Evolutionary conservation across 176 grass and related monocot genomes (phyloP).

Genomic region (Oryza punctata): DNA sequence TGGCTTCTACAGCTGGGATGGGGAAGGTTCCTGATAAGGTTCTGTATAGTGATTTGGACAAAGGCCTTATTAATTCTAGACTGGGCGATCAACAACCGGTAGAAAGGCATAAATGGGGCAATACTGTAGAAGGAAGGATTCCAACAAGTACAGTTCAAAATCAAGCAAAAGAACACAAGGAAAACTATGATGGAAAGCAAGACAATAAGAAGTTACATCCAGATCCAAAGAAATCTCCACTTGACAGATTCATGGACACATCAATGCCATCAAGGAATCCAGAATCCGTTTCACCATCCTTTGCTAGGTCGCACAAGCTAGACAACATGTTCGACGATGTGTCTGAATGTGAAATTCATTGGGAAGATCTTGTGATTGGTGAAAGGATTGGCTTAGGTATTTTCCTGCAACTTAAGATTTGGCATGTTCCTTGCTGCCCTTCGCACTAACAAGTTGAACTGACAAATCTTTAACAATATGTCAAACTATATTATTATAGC

Average conservation of each 20-base stretch:
- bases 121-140: conserved; percentile 42
- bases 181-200: conserved; percentile 54
- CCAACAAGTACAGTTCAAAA: conserved; percentile 42
- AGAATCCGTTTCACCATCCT: conserved; percentile 52
- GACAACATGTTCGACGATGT: conserved; percentile 90
- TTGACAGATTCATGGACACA: conserved; percentile 69
- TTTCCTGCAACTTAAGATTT: conserved; percentile 41
- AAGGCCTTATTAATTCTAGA: conserved; percentile 44
- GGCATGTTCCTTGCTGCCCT: conserved; percentile 16
- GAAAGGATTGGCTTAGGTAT: conserved; percentile 99
- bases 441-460: conserved; percentile 32
- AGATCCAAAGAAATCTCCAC: conserved; percentile 60
- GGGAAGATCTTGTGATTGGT: conserved; percentile 96
- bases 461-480: neutral
- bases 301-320: conserved; percentile 61
- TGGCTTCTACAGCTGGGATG: conserved; percentile 40
- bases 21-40: conserved; percentile 52
- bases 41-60: conserved; percentile 48
- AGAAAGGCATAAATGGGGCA: conserved; percentile 46
- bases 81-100: conserved; percentile 37
- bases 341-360: conserved; percentile 92
- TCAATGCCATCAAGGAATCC: conserved; percentile 47
- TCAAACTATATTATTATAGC: conserved; percentile 29
- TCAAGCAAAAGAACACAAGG: conserved; percentile 38
- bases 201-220: conserved; percentile 52